Evolutionary conservation across 2,329 filamentous ascomycete genomes (phyloP), one percentile per base, ranked within the genome.

Genomic region (Hypoxylon sp.): DNA sequence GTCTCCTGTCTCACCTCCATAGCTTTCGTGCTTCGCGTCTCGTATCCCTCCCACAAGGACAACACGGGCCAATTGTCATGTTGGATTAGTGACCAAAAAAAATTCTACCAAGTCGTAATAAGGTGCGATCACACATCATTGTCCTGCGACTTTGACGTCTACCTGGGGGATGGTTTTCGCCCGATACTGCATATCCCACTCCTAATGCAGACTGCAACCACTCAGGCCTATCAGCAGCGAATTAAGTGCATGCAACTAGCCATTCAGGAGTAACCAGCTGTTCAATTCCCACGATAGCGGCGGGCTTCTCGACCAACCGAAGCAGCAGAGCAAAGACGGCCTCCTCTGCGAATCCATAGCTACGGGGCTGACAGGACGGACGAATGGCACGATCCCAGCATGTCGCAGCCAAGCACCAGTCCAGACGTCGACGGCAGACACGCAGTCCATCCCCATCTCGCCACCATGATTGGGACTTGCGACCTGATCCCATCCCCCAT

Each of bases 191-290:
- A 71, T 70, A 71, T 73, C 71, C 65, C 61, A 71, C 67, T 70
- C 72, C 73, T 71, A 72, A 72, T 74, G 74, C 71, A 76, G 71
- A 71, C 65, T 73, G 67, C 67, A 64, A 60, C 68, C 70, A 54
- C 48, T 45, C 65, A 68, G 66, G 49, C 75, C 75, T 76, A 77
- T 77, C 74, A 76, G 67, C 71, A 59, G 67, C 57, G 61, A 61
- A 58, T 57, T 44, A 69, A 65, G 61, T 68, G 64, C 70, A 69
- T 71, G 71, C 70, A 70, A 63, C 60, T 70, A 72, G 71, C 75
- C 75, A 77, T 72, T 77, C 73, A 77, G 65, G 70, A 72, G 65
- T 71, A 67, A 73, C 74, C 75, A 77, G 74, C 73, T 77, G 75
- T 73, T 67, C 74, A 62, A 69, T 73, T 73, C 67, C 64, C 70